phyloP scores from a whole-genome alignment of 768 basidiomycete species.

The Crepidotus variabilis region DNA sequence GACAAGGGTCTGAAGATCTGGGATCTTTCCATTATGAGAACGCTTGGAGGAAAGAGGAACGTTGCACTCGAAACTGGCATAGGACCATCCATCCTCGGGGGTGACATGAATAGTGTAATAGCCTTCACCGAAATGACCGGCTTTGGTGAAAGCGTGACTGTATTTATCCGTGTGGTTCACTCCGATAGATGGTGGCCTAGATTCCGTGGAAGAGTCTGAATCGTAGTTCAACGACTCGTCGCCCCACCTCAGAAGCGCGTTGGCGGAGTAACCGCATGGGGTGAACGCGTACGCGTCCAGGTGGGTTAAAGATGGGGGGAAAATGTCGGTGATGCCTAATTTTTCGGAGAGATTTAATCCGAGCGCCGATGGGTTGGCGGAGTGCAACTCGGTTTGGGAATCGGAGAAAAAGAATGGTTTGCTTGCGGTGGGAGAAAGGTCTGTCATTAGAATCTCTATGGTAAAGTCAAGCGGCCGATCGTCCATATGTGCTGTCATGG shows the following conservation, averaged over 20 bases:
- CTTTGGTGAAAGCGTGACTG: not conserved
- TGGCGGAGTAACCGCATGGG: constrained; percentile 95
- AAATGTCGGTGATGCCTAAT: constrained; percentile 79
- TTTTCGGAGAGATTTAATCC: constrained; percentile 60
- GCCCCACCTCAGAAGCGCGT: constrained; percentile 77
- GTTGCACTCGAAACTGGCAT: constrained; percentile 98
- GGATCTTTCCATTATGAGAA: constrained; percentile 40
- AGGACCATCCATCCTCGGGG: constrained; percentile 97
- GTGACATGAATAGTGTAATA: constrained; percentile 99
- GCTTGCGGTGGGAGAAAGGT: constrained; percentile 73
- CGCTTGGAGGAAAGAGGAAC: constrained; percentile 55
- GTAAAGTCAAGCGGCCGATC: constrained; percentile 72
- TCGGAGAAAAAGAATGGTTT: constrained; percentile 64
- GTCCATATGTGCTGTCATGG: constrained; percentile 11
- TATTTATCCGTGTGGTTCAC: constrained; percentile 9
- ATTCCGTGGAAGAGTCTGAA: constrained; percentile 11
- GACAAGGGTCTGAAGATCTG: constrained; percentile 77
- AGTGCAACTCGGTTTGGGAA: constrained; percentile 22
- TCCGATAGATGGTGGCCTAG: not conserved
- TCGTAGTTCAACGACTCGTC: constrained; percentile 26
- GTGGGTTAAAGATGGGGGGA: constrained; percentile 73
- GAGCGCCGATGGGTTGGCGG: constrained; percentile 44
- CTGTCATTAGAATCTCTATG: constrained; percentile 97
- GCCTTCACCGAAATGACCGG: constrained; percentile 58
- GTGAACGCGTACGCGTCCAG: constrained; percentile 92